Conservation (phyloP, 2,329 filamentous ascomycete species). For the Orbilia oligospora region DNA sequence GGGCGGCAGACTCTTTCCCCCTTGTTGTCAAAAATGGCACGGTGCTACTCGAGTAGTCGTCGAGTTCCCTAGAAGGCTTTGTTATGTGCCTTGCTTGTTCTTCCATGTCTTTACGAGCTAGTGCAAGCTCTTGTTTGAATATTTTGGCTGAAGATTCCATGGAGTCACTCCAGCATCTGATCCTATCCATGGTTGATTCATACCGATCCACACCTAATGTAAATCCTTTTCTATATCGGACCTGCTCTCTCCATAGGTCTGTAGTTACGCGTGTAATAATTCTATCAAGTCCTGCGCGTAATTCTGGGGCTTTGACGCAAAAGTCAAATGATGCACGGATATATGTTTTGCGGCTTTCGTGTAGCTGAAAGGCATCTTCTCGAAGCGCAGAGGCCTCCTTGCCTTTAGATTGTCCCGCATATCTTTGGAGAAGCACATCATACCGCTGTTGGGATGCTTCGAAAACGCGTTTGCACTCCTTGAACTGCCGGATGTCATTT, state of each 20-base stretch:
- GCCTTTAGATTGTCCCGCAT: conserved; percentile 86
- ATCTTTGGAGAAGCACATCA: conserved; percentile 84
- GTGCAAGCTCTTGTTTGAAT: conserved; percentile 84
- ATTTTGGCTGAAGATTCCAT: conserved; percentile 90
- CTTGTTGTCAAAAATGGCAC: conserved; percentile 79
- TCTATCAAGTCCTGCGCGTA: conserved; percentile 86
- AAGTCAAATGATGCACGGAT: conserved; percentile 94
- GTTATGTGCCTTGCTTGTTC: conserved; percentile 79
- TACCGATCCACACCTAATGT: conserved; percentile 76
- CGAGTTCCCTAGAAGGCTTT: conserved; percentile 89
- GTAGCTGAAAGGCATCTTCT: conserved; percentile 95
- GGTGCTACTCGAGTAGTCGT: conserved; percentile 91
- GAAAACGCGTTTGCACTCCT: conserved; percentile 76
- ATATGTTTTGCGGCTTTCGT: conserved; percentile 91
- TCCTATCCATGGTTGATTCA: conserved; percentile 86
- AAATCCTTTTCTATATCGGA: conserved; percentile 77
- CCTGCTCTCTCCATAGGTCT: conserved; percentile 91
- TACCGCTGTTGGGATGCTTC: conserved; percentile 87
- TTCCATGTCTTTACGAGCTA: conserved; percentile 84
- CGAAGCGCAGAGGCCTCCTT: conserved; percentile 92
- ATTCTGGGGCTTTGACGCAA: conserved; percentile 86
- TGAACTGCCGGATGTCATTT: conserved; percentile 86
- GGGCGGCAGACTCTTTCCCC: conserved; percentile 45
- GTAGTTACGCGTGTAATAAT: conserved; percentile 86
- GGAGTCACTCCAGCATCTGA: conserved; percentile 92